These are phyloP conservation scores for Rhodocollybia butyracea DNA, from an alignment of 768 basidiomycete genomes.

Conservation along the genomic window DNA sequence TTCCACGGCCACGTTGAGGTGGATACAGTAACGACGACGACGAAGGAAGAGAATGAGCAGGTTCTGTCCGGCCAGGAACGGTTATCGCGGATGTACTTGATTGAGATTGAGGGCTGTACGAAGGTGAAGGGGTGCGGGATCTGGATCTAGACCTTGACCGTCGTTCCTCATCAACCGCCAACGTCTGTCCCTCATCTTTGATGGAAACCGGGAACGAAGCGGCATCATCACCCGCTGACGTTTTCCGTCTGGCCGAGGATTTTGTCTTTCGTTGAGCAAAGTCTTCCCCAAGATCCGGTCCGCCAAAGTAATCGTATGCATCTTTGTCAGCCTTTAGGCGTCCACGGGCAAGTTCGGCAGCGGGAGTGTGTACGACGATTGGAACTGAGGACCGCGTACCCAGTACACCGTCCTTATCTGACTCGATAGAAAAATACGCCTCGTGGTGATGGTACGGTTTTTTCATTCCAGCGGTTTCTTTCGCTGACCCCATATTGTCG, in stretches of 20 bases:
- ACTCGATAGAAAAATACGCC: conserved; percentile 16
- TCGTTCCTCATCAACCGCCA: conserved; percentile 12
- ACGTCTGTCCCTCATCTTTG: background rate
- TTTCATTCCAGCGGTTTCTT: conserved; percentile 14
- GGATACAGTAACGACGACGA: conserved; percentile 10
- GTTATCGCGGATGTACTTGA: conserved; percentile 8
- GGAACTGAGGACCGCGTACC: conserved; percentile 16
- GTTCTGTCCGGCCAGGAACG: conserved; percentile 17
- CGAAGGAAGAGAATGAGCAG: conserved; percentile 9
- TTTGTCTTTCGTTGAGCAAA: conserved; percentile 26
- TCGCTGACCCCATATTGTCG: conserved; percentile 1
- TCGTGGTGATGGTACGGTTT: conserved; percentile 21
- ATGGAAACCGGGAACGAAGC: background rate
- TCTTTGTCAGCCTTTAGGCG: conserved; percentile 24
- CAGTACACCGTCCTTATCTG: background rate
- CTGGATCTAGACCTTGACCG: conserved; percentile 32
- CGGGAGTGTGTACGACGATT: conserved; percentile 17
- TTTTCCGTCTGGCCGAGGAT: conserved; percentile 11
- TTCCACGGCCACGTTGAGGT: conserved; percentile 9
- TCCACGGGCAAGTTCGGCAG: conserved; percentile 10
- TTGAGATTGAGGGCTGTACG: background rate
- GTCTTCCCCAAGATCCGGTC: conserved; percentile 54
- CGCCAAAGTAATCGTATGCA: conserved; percentile 59
- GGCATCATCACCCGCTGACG: background rate
- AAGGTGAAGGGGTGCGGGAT: conserved; percentile 46